These are phyloP conservation scores for Ormosia semicastrata DNA, from an alignment of 306 rosid genomes.

Conservation along the genomic window DNA sequence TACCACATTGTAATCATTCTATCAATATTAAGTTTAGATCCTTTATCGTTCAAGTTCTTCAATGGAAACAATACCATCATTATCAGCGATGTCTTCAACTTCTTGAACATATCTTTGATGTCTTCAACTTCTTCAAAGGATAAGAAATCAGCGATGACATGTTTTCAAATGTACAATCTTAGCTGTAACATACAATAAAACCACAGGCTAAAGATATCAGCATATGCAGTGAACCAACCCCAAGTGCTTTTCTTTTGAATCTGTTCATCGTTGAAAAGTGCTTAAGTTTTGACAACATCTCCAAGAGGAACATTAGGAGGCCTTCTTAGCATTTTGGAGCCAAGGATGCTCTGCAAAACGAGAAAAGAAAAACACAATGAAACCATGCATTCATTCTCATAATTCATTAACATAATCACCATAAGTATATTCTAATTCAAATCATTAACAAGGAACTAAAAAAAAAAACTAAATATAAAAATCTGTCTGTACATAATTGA, in stretches of 20 bases:
- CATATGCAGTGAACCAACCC: slow-evolving; percentile 62
- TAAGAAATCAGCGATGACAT: slow-evolving; percentile 98
- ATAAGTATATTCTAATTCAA: not conserved
- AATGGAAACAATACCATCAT: slow-evolving; percentile 89
- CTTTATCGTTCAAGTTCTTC: slow-evolving; percentile 48
- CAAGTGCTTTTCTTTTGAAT: slow-evolving; percentile 94
- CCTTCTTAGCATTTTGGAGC: slow-evolving; percentile 98
- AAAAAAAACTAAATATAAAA: not conserved
- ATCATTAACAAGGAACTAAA: not conserved
- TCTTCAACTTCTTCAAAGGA: slow-evolving; percentile 95
- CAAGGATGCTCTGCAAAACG: slow-evolving; percentile 83
- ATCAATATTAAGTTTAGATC: no score
- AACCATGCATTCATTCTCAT: not conserved
- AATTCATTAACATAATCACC: not conserved
- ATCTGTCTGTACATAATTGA: not conserved
- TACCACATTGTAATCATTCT: no score
- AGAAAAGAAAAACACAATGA: slow-evolving; percentile 16
- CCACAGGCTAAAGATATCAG: not conserved
- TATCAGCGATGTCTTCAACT: slow-evolving; percentile 94
- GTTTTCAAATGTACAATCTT: slow-evolving; percentile 35
- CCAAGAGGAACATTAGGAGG: slow-evolving; percentile 99
- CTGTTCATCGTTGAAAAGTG: slow-evolving; percentile 99
- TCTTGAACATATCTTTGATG: slow-evolving; percentile 90
- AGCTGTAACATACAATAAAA: slow-evolving; percentile 15
- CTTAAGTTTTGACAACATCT: slow-evolving; percentile 95